A percentile compares a stretch with the other conserved stretches of the same genome.
phyloP scores from a whole-genome alignment of 2,329 filamentous ascomycete species.

The Aspergillus pseudoglaucus region DNA sequence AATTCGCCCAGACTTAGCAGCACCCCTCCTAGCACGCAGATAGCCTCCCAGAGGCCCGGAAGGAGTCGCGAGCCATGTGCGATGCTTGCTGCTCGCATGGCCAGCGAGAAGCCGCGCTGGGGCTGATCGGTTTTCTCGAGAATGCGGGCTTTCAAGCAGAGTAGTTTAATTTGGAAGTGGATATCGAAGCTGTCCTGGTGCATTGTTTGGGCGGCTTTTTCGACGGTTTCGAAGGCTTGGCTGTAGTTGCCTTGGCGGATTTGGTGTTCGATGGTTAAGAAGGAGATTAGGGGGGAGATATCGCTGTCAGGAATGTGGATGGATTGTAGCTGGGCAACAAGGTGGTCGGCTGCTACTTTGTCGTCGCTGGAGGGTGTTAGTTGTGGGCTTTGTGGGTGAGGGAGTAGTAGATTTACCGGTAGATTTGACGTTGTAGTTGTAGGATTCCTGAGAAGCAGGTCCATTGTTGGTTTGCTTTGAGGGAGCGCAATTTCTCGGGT shows the following conservation, averaged over 20 bases:
- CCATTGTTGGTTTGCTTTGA: constrained; percentile 65
- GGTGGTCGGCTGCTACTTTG: constrained; percentile 49
- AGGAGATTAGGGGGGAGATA: constrained; percentile 52
- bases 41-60: constrained; percentile 64
- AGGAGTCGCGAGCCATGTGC: constrained; percentile 65
- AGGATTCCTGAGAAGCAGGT: constrained; percentile 38
- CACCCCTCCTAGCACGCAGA: constrained; percentile 61
- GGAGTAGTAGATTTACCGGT: constrained; percentile 26
- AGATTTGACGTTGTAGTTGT: constrained; percentile 37
- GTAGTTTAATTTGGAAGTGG: constrained; percentile 61
- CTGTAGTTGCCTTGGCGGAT: constrained; percentile 48
- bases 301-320: constrained; percentile 52
- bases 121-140: constrained; percentile 63
- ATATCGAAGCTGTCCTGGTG: constrained; percentile 55
- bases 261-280: constrained; percentile 55
- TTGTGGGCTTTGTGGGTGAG: not conserved
- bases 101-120: constrained; percentile 69
- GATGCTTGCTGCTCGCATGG: constrained; percentile 66
- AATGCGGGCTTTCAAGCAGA: constrained; percentile 66
- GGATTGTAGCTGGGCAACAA: constrained; percentile 53
- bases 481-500: constrained; percentile 57
- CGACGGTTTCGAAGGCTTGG: constrained; percentile 49
- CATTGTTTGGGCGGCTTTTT: constrained; percentile 47
- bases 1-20: constrained; percentile 67
- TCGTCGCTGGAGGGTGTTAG: constrained; percentile 44